A percentile compares a stretch with the other conserved stretches of the same genome.
Conservation (phyloP, 2,329 filamentous ascomycete species). For the Monosporascus sp. region DNA sequence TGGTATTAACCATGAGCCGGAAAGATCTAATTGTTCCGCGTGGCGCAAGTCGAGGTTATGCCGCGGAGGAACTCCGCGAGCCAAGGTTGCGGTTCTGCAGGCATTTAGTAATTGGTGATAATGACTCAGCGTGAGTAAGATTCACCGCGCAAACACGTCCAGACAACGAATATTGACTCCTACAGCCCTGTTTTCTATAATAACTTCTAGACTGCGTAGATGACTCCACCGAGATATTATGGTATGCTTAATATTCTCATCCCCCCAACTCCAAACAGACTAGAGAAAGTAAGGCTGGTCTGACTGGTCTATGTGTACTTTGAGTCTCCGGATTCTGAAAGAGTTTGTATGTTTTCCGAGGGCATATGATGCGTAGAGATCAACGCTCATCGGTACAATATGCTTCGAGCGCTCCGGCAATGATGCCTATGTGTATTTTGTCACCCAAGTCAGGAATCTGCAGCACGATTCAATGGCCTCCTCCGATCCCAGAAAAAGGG, state of each 20-base stretch:
- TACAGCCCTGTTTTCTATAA: background rate
- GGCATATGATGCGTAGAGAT: slow-evolving; percentile 24
- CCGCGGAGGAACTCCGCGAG: background rate
- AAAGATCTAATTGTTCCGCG: background rate
- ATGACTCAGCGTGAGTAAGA: no score
- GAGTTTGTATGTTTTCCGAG: slow-evolving; percentile 18
- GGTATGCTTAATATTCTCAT: slow-evolving; percentile 16
- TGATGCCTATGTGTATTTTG: slow-evolving; percentile 46
- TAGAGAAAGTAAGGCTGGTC: slow-evolving; percentile 16
- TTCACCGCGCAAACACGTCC: background rate
- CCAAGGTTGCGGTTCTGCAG: background rate
- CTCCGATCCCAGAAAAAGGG: slow-evolving; percentile 27
- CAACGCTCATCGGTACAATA: slow-evolving; percentile 24
- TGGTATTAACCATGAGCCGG: slow-evolving; percentile 5
- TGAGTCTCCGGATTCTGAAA: slow-evolving; percentile 22
- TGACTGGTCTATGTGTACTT: slow-evolving; percentile 17
- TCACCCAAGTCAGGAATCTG: slow-evolving; percentile 18
- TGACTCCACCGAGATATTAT: slow-evolving; percentile 8
- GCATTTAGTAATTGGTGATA: no score
- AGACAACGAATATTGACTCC: background rate
- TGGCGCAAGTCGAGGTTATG: background rate
- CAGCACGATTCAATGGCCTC: slow-evolving; percentile 16
- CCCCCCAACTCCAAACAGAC: slow-evolving; percentile 12
- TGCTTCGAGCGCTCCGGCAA: slow-evolving; percentile 47
- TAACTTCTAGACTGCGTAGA: slow-evolving; percentile 4